phyloP scores from a whole-genome alignment of 164 flowering plant genomes.

The Liquidambar formosana region DNA sequence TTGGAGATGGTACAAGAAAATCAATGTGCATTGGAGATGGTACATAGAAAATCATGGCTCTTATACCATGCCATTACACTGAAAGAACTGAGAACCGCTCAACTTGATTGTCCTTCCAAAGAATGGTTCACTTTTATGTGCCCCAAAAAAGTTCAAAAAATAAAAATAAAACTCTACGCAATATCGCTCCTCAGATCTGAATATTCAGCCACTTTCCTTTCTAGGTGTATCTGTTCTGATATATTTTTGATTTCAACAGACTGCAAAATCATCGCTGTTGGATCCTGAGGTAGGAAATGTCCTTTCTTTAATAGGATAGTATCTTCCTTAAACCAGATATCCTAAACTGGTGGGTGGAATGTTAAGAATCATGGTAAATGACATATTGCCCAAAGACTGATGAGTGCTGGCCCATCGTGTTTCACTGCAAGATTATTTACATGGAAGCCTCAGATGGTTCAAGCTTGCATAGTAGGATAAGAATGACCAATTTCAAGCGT shows the following conservation, averaged over 20 bases:
- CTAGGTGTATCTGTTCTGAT: background rate
- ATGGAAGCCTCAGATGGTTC: background rate
- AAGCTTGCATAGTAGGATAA: background rate
- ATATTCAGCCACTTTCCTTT: background rate
- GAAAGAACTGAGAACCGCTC: no score
- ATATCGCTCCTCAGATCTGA: slow-evolving; percentile 2
- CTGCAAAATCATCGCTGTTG: background rate
- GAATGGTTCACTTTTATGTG: no score
- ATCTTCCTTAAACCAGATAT: background rate
- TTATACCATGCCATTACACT: no score
- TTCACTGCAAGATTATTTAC: background rate
- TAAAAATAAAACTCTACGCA: background rate
- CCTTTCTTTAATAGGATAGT: background rate
- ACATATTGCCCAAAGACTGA: background rate
- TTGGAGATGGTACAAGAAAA: no score
- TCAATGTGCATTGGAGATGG: no score
- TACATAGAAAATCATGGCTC: no score
- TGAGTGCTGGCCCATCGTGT: background rate
- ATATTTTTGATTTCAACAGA: background rate
- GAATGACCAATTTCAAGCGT: background rate
- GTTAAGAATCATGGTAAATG: background rate
- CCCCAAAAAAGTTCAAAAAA: no score
- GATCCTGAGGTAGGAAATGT: background rate
- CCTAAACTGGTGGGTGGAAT: background rate
- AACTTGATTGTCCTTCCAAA: no score